phyloP scores from a whole-genome alignment of 352 stramenopile genomes.

The Phytophthora crassamura region DNA sequence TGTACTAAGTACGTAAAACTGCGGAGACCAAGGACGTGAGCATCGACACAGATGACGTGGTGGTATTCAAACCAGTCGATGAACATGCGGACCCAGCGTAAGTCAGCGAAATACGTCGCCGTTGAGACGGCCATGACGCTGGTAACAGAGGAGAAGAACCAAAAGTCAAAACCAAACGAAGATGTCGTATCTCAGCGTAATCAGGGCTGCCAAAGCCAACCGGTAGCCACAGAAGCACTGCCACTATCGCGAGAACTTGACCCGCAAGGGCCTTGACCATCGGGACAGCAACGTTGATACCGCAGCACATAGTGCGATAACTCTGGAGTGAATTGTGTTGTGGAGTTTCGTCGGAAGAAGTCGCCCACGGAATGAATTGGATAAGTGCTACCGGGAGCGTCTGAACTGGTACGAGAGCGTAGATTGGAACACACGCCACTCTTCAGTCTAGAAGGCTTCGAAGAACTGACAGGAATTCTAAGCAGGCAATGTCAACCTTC shows the following conservation, averaged over 20 bases:
- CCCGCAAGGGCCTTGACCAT: conserved; percentile 26
- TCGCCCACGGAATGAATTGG: conserved; percentile 42
- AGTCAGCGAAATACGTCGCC: conserved; percentile 36
- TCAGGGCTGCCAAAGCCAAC: conserved; percentile 38
- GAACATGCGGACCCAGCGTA: conserved; percentile 29
- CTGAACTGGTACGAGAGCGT: conserved; percentile 36
- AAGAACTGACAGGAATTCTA: no score
- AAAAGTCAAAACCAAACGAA: conserved; percentile 53
- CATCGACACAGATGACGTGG: conserved; percentile 40
- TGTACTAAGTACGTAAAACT: conserved; percentile 21
- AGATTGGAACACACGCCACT: conserved; percentile 6
- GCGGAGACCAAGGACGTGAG: conserved; percentile 34
- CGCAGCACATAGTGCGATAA: conserved; percentile 23
- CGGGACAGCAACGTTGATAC: conserved; percentile 29
- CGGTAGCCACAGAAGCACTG: conserved; percentile 29
- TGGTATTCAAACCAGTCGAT: conserved; percentile 44
- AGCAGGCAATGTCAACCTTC: no score
- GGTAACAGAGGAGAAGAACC: conserved; percentile 45
- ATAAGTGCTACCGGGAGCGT: conserved; percentile 44
- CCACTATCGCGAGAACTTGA: conserved; percentile 21
- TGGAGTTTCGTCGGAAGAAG: conserved; percentile 29
- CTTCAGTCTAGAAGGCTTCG: no score
- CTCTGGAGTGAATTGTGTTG: conserved; percentile 28
- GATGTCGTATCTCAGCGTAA: conserved; percentile 45
- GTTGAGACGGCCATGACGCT: conserved; percentile 32